Percentiles rank a stretch among this genome's conserved stretches.
Conservation (phyloP, 331 rosid species). For the Malus hybrid region DNA sequence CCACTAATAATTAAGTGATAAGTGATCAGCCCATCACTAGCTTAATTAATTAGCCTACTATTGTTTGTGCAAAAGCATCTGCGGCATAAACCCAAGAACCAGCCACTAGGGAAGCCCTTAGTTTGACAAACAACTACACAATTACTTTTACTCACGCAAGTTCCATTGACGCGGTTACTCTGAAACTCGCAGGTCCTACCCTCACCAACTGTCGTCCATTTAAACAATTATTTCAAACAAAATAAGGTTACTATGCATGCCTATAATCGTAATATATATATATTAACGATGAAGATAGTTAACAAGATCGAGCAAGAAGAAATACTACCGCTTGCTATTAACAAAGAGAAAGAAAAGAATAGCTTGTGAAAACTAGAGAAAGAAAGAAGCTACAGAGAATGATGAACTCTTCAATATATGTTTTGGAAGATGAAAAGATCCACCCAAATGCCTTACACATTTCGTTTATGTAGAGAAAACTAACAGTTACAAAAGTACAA, state of each 20-base stretch:
- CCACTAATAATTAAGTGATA: background rate
- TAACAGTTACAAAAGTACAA: no score
- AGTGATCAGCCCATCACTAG: no score
- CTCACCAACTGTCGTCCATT: constrained; percentile 45
- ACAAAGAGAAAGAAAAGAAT: no score
- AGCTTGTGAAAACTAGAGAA: no score
- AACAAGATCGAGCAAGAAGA: background rate
- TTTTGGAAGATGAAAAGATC: no score
- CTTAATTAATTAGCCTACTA: background rate
- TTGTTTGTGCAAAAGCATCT: constrained; percentile 47
- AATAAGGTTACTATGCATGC: no score
- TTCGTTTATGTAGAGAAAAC: no score
- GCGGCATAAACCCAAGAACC: constrained; percentile 46
- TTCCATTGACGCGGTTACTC: constrained; percentile 41
- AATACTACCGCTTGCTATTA: constrained; percentile 32
- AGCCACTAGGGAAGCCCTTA: constrained; percentile 35
- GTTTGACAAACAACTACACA: constrained; percentile 36
- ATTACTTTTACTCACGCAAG: constrained; percentile 28
- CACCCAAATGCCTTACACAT: no score
- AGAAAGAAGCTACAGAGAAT: no score
- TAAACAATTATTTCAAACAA: constrained; percentile 6
- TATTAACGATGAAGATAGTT: no score
- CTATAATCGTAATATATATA: no score
- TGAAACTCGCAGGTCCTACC: constrained; percentile 37
- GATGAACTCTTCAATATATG: no score